These are phyloP conservation scores for Lagerstroemia speciosa DNA, from an alignment of 345 rosid genomes.

Conservation along the genomic window DNA sequence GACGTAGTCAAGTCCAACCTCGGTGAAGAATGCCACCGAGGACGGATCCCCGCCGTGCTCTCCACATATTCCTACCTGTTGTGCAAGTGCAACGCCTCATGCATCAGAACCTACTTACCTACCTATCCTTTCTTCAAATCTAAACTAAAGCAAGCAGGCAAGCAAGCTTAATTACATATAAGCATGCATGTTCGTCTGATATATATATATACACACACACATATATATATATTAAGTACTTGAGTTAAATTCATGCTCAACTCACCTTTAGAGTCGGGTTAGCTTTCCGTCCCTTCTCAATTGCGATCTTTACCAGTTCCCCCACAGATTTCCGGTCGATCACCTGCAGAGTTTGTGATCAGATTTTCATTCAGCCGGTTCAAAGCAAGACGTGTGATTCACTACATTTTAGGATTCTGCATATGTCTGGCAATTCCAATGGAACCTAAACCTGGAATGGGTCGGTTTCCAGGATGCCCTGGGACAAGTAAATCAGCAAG, in stretches of 20 bases:
- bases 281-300: conserved; percentile 71
- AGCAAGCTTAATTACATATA: too few relatives aligned
- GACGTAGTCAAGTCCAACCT: conserved; percentile 83
- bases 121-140: too few relatives aligned
- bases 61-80: conserved; percentile 90
- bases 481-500: conserved; percentile 59
- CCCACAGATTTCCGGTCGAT: conserved; percentile 92
- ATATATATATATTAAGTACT: too few relatives aligned
- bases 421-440: too few relatives aligned
- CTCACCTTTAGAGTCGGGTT: conserved; percentile 73
- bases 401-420: neutral
- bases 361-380: neutral
- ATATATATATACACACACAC: too few relatives aligned
- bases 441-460: conserved; percentile 63
- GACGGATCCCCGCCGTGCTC: conserved; percentile 98
- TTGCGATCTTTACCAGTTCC: conserved; percentile 75
- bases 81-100: too few relatives aligned
- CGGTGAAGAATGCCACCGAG: conserved; percentile 75
- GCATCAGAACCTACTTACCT: neutral
- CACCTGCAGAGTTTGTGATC: conserved; percentile 34
- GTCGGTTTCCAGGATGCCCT: conserved; percentile 70
- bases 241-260: neutral
- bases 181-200: too few relatives aligned
- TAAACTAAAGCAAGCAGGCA: too few relatives aligned
- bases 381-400: neutral